Conservation (phyloP, 805 yeast species). For the Candida morakotiae region DNA sequence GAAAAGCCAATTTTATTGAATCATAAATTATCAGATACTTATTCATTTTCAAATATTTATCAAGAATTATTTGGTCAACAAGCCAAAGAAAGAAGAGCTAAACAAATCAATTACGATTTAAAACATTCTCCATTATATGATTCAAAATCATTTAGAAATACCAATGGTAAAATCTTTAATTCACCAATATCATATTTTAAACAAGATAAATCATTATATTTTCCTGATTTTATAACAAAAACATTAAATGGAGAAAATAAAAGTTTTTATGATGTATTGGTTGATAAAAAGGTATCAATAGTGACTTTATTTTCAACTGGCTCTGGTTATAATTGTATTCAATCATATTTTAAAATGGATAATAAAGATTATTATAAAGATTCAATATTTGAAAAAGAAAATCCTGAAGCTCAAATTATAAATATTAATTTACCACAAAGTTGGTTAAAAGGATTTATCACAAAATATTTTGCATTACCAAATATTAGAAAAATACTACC, state of each 20-base stretch:
- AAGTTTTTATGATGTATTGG: slow-evolving; percentile 35
- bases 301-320: slow-evolving; percentile 63
- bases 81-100: slow-evolving; percentile 35
- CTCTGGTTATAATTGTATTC: slow-evolving; percentile 66
- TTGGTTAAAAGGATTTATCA: slow-evolving; percentile 55
- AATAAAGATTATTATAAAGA: slow-evolving; percentile 38
- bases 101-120: slow-evolving; percentile 38
- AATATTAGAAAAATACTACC: slow-evolving; percentile 44
- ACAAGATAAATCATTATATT: slow-evolving; percentile 66
- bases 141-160: slow-evolving; percentile 51
- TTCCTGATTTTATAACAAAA: slow-evolving; percentile 72
- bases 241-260: slow-evolving; percentile 38
- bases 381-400: slow-evolving; percentile 31
- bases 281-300: slow-evolving; percentile 51
- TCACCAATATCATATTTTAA: slow-evolving; percentile 81
- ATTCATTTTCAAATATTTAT: slow-evolving; percentile 14
- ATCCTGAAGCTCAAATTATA: slow-evolving; percentile 62
- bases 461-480: slow-evolving; percentile 48
- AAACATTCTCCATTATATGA: slow-evolving; percentile 43
- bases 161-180: slow-evolving; percentile 79
- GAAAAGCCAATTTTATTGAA: slow-evolving; percentile 25
- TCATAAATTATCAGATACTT: slow-evolving; percentile 15
- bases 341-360: slow-evolving; percentile 51
- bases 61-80: slow-evolving; percentile 26
- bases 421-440: slow-evolving; percentile 77